These are phyloP conservation scores for Pichia sp. DNA, from an alignment of 1,139 yeast genomes.

Conservation along the genomic window DNA sequence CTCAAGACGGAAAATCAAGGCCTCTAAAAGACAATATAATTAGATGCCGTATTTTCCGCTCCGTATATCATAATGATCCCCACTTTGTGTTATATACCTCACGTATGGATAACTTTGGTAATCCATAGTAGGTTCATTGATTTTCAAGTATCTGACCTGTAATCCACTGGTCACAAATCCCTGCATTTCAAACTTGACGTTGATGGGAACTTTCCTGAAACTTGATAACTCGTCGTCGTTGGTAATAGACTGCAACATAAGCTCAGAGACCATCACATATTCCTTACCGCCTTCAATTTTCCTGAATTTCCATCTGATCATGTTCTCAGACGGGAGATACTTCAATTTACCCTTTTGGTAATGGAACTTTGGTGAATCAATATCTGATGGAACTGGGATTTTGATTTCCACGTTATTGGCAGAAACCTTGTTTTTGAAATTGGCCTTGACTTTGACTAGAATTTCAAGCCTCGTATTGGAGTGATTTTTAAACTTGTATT, in stretches of 20 bases:
- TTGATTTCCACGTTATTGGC: slow-evolving; percentile 87
- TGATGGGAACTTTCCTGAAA: slow-evolving; percentile 70
- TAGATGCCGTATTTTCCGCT: slow-evolving; percentile 11
- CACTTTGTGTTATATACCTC: slow-evolving; percentile 86
- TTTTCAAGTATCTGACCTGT: slow-evolving; percentile 87
- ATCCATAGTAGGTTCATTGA: slow-evolving; percentile 90
- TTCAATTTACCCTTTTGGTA: slow-evolving; percentile 69
- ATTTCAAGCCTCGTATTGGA: slow-evolving; percentile 87
- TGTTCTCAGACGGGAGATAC: slow-evolving; percentile 83
- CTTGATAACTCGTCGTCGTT: slow-evolving; percentile 37
- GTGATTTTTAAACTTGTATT: slow-evolving; percentile 67
- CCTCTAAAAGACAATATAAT: too few species aligned
- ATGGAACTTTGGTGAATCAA: slow-evolving; percentile 86
- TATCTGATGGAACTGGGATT: slow-evolving; percentile 95
- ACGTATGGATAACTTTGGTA: slow-evolving; percentile 98
- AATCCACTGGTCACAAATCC: slow-evolving; percentile 97
- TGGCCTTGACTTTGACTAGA: slow-evolving; percentile 78
- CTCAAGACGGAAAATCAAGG: too few species aligned
- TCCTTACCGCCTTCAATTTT: slow-evolving; percentile 95
- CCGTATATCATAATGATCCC: slow-evolving; percentile 89
- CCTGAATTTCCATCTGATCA: slow-evolving; percentile 83
- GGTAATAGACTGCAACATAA: slow-evolving; percentile 82
- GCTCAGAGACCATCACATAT: slow-evolving; percentile 82
- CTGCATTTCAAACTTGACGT: slow-evolving; percentile 89
- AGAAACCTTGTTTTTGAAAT: slow-evolving; percentile 84